These are phyloP conservation scores for peach (Prunus persica) DNA, from an alignment of 306 rosid genomes.

Conservation along the genomic window Prunus_persica_NCBIv2 NC_034009.1:38124501-38125000, in stretches of 20 bases:
- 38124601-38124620: slow-evolving; percentile 41
- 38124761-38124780: slow-evolving; percentile 43
- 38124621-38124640: slow-evolving; percentile 60
- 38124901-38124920: slow-evolving; percentile 86
- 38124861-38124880: slow-evolving; percentile 77
- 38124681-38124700: slow-evolving; percentile 34
- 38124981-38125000: neutral
- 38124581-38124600: slow-evolving; percentile 62
- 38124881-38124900: slow-evolving; percentile 71
- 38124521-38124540: slow-evolving; percentile 33
- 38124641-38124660: slow-evolving; percentile 38
- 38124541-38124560: slow-evolving; percentile 78
- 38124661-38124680: slow-evolving; percentile 37
- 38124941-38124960: slow-evolving; percentile 22
- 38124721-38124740: slow-evolving; percentile 68
- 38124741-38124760: slow-evolving; percentile 59
- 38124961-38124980: neutral
- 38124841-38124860: slow-evolving; percentile 81
- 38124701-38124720: slow-evolving; percentile 71
- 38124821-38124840: slow-evolving; percentile 69
- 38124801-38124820: slow-evolving; percentile 59
- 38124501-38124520: slow-evolving; percentile 63
- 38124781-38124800: slow-evolving; percentile 54
- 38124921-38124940: slow-evolving; percentile 82
- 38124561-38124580: slow-evolving; percentile 89